These are phyloP conservation scores for Gautieria morchelliformis DNA, from an alignment of 768 basidiomycete species.

Conservation along the genomic window DNA sequence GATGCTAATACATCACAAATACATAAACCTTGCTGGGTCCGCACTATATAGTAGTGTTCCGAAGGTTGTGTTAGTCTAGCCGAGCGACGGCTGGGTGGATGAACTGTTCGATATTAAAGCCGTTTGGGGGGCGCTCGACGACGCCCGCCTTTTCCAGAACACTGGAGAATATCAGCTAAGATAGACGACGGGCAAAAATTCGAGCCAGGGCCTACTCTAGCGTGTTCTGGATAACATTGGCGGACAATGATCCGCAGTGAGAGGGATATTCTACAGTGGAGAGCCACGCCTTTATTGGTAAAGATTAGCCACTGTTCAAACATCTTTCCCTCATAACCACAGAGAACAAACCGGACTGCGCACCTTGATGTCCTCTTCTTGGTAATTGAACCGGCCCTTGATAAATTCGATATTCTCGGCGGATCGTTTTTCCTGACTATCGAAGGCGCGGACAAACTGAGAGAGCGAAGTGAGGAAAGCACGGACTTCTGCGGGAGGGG, in stretches of 20 bases:
- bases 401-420: slow-evolving; percentile 67
- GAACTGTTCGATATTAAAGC: slow-evolving; percentile 48
- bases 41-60: not conserved
- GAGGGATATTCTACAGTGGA: slow-evolving; percentile 66
- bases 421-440: slow-evolving; percentile 45
- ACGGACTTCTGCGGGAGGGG: slow-evolving; percentile 37
- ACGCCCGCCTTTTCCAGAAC: slow-evolving; percentile 71
- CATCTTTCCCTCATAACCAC: not conserved
- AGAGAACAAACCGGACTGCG: not conserved
- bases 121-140: slow-evolving; percentile 44
- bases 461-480: slow-evolving; percentile 59
- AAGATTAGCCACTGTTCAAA: not conserved
- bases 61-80: slow-evolving; percentile 3
- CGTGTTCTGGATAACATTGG: slow-evolving; percentile 59
- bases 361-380: slow-evolving; percentile 72
- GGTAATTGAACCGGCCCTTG: slow-evolving; percentile 68
- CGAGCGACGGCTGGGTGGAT: slow-evolving; percentile 42
- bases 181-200: not conserved
- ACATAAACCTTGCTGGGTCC: not conserved
- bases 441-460: slow-evolving; percentile 55
- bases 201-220: slow-evolving; percentile 40
- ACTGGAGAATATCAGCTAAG: slow-evolving; percentile 27
- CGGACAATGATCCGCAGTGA: slow-evolving; percentile 54
- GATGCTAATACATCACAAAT: not conserved
- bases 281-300: slow-evolving; percentile 58